These are phyloP conservation scores for Coniochaeta sp. DNA, from an alignment of 2,329 filamentous ascomycete genomes.

Conservation along the genomic window DNA sequence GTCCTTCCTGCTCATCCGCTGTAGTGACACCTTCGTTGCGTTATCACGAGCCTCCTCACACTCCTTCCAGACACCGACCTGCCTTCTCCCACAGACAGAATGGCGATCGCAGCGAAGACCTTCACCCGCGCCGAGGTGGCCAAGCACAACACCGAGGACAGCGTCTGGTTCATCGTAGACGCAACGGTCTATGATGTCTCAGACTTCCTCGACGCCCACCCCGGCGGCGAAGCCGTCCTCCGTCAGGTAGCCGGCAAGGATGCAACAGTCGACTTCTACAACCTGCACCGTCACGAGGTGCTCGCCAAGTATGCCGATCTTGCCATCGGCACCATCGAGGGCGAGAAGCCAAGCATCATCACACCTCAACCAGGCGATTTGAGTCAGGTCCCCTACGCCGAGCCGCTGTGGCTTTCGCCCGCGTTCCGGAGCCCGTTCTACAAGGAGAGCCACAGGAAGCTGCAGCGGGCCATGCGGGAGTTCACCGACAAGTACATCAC, in stretches of 20 bases:
- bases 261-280: conserved; percentile 80
- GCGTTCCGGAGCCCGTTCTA: conserved; percentile 76
- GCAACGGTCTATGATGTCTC: conserved; percentile 80
- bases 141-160: conserved; percentile 67
- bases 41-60: not conserved
- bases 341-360: conserved; percentile 68
- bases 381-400: conserved; percentile 72
- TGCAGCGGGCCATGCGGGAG: conserved; percentile 62
- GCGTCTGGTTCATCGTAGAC: conserved; percentile 79
- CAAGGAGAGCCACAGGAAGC: conserved; percentile 60
- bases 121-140: conserved; percentile 61
- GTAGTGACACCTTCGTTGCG: not conserved
- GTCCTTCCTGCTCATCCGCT: not conserved
- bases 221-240: conserved; percentile 73
- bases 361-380: conserved; percentile 63
- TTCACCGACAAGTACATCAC: conserved; percentile 67
- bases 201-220: conserved; percentile 80
- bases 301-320: conserved; percentile 70
- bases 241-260: conserved; percentile 75
- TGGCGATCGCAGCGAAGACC: conserved; percentile 32
- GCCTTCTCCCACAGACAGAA: not conserved
- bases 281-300: conserved; percentile 87
- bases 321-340: conserved; percentile 66
- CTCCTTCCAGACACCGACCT: not conserved
- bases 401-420: conserved; percentile 74